A percentile compares a stretch with the other conserved stretches of the same genome.
Evolutionary conservation across 176 grass and related monocot genomes (phyloP).

Genomic region (sorghum (Sorghum bicolor)): Sorghum_bicolor_NCBIv3 NC_012877.2:9453001-9453500

Average conservation of each 20-base stretch:
- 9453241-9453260: not conserved
- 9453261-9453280: slow-evolving; percentile 1
- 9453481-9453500: not conserved
- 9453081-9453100: not conserved
- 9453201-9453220: not conserved
- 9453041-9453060: too few species aligned
- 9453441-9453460: not conserved
- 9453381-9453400: not conserved
- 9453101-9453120: not conserved
- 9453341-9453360: not conserved
- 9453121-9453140: not conserved
- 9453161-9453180: not conserved
- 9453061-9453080: not conserved
- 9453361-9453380: not conserved
- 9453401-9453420: not conserved
- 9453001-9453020: not conserved
- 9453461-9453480: not conserved
- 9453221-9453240: not conserved
- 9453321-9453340: not conserved
- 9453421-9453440: not conserved
- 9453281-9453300: not conserved
- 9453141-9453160: not conserved
- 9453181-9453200: not conserved
- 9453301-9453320: not conserved
- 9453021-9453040: not conserved